Evolutionary conservation across 495 filamentous ascomycete genomes (phyloP), one percentile per base, ranked within the genome.

Genomic region (Parathielavia hyrcaniae): DNA sequence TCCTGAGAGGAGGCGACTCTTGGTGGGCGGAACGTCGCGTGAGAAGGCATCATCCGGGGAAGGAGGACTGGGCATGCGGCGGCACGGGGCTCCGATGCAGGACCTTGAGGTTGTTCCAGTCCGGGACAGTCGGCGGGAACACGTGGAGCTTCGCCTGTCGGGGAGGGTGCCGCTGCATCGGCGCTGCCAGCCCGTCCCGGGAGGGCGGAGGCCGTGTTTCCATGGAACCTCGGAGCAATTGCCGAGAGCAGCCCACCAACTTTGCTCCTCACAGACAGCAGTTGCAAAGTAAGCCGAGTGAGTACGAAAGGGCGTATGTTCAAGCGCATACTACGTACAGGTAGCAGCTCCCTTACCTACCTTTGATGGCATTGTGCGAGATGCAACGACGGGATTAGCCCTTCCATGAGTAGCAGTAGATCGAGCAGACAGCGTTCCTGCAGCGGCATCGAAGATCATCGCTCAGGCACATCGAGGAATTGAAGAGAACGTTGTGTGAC

Each of bases 21-120:
- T 69, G 38, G 73, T 67, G 45, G 61, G 67, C 17, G 56, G 57
- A 22, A 71, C 61, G 43, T 75, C 64, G 20, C 65, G 56, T 19
- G 63, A 53, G 8, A 70, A 45, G 44, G 75, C 75, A 58, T 75
- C 66, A 0, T 61, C 58, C 19, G 60, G 64, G 23, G 62, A 82
- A 67, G 50, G 80, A 75, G 64, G 83, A 85, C 58, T 85, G 79
- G 16, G 79, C 75, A 17, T 84, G 79, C n/a, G 85, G 77, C 51
- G 79, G 77, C 6, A 87, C 70, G 5, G 79, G 82, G 62, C 86
- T 86, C 51, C 79, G 76, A 58, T 85, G 82, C 60, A 88, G 74
- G 50, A 88, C 74, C 26, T 75, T 62, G 48, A 81, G 74, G 63
- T 84, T 83, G 65, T 76, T 80, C 81, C 81, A 86, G 60, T 85